Evolutionary conservation across 2,329 filamentous ascomycete genomes (phyloP).

Genomic region (Penicillium hordei): DNA sequence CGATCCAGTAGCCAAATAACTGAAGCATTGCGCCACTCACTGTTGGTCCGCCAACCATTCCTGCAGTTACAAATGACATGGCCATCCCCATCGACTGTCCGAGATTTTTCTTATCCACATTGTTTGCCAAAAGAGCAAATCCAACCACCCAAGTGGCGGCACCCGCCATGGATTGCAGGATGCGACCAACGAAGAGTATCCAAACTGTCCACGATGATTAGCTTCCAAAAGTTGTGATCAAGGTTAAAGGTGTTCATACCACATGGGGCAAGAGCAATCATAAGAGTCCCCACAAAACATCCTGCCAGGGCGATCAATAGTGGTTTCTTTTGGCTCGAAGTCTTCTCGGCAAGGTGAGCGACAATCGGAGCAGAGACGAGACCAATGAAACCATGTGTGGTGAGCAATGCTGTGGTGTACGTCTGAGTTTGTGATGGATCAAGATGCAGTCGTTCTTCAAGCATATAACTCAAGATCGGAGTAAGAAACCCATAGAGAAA

Average conservation of each 20-base stretch:
- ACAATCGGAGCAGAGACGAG: slow-evolving; percentile 17
- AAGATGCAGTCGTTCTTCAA: slow-evolving; percentile 21
- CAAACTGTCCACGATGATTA: slow-evolving; percentile 16
- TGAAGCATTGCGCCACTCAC: slow-evolving; percentile 30
- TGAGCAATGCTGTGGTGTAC: slow-evolving; percentile 18
- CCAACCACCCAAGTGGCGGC: slow-evolving; percentile 36
- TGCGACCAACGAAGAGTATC: slow-evolving; percentile 28
- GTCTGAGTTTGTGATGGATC: slow-evolving; percentile 19
- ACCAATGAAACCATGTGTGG: slow-evolving; percentile 17
- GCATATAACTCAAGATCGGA: slow-evolving; percentile 26
- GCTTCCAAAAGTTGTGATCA: background rate
- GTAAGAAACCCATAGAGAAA: slow-evolving; percentile 28
- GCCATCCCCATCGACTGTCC: slow-evolving; percentile 29
- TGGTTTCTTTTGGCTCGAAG: slow-evolving; percentile 23
- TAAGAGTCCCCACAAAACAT: slow-evolving; percentile 28
- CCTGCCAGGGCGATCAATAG: slow-evolving; percentile 27
- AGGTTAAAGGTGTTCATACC: slow-evolving; percentile 10
- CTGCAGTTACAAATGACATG: slow-evolving; percentile 28
- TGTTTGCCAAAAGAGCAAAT: slow-evolving; percentile 31
- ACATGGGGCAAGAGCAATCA: slow-evolving; percentile 23
- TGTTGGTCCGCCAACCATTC: slow-evolving; percentile 32
- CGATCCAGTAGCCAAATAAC: slow-evolving; percentile 33
- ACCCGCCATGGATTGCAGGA: slow-evolving; percentile 32
- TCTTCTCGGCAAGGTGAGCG: slow-evolving; percentile 27
- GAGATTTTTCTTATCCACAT: slow-evolving; percentile 25